Evolutionary conservation across 192 early-diverging fungal species (phyloP), one percentile per base, ranked within the genome.

Genomic region (Entomortierella chlamydospora): DNA sequence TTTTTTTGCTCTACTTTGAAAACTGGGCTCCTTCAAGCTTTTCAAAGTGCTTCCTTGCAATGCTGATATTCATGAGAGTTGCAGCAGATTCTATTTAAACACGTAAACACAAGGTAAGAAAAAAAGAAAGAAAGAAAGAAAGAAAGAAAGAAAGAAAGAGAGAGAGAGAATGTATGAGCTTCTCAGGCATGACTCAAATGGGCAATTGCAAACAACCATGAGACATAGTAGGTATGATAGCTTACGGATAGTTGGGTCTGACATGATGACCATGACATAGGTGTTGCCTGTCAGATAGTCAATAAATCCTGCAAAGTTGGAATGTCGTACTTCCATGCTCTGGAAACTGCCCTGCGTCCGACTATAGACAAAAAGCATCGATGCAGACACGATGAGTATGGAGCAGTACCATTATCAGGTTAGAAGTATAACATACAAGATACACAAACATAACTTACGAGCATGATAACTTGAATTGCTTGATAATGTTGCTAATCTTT

Each of bases 401-500:
- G n/a, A n/a, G n/a, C n/a, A n/a, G n/a, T n/a, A n/a, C n/a, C n/a
- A n/a, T n/a, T n/a, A n/a, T n/a, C n/a, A n/a, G n/a, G n/a, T n/a
- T n/a, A n/a, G n/a, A n/a, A n/a, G n/a, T n/a, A n/a, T n/a, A n/a
- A n/a, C n/a, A n/a, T n/a, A 58, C 8, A 50, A 33, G 25, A 39
- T 37, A 6, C 20, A 63, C 23, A 49, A 29, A 25, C 25, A 23
- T 9, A 17, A 73, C 83, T 74, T 84, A 91, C 90, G 85, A 89
- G 84, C 93, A 94, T 43, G 91, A 89, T 30, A 94, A 84, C 63
- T 96, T 96, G 77, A 96, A 96, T 81, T 95, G 94, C 73, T 96
- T 96, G 82, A 96, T 94, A 60, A 95, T 95, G 66, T 95, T 95
- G 56, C 90, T 91, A 18, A 96, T 91, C 81, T 96, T 96, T 81